Evolutionary conservation across 768 basidiomycete genomes (phyloP).

Genomic region (Mycena floridula): DNA sequence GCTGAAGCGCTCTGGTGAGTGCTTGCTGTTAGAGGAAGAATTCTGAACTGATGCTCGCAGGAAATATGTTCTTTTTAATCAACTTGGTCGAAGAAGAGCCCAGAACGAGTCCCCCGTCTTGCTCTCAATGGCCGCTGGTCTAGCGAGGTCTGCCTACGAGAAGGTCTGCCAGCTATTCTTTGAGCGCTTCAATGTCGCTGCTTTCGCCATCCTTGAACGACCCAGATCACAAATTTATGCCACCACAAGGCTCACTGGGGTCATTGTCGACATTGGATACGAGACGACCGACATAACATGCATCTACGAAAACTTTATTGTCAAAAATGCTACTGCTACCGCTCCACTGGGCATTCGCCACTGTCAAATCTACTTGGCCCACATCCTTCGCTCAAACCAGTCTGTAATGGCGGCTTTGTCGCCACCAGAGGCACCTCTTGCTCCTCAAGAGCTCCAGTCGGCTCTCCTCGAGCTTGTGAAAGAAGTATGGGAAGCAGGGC

Average conservation of each 20-base stretch:
- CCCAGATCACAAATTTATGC: conserved; percentile 83
- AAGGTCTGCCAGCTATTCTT: conserved; percentile 81
- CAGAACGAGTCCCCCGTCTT: conserved; percentile 88
- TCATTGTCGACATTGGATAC: conserved; percentile 79
- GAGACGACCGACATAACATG: conserved; percentile 74
- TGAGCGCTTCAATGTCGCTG: conserved; percentile 87
- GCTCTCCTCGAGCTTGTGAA: conserved; percentile 60
- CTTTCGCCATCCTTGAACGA: conserved; percentile 73
- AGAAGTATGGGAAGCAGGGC: conserved; percentile 56
- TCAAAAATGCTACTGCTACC: conserved; percentile 47
- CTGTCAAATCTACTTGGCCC: conserved; percentile 72
- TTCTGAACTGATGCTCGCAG: conserved; percentile 30
- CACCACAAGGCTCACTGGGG: conserved; percentile 59
- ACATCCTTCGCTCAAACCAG: conserved; percentile 65
- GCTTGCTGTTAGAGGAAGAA: background rate
- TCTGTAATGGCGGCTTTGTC: conserved; percentile 53
- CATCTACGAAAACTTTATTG: conserved; percentile 66
- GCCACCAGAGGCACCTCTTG: conserved; percentile 41
- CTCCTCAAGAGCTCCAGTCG: conserved; percentile 38
- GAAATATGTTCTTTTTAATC: conserved; percentile 79
- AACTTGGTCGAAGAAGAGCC: conserved; percentile 67
- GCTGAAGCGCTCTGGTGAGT: conserved; percentile 87
- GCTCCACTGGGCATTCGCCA: conserved; percentile 62
- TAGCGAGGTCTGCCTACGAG: conserved; percentile 65
- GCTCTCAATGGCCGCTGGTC: conserved; percentile 59